Evolutionary conservation across 805 yeast genomes (phyloP).

Genomic region (Ogataea trehalophila): DNA sequence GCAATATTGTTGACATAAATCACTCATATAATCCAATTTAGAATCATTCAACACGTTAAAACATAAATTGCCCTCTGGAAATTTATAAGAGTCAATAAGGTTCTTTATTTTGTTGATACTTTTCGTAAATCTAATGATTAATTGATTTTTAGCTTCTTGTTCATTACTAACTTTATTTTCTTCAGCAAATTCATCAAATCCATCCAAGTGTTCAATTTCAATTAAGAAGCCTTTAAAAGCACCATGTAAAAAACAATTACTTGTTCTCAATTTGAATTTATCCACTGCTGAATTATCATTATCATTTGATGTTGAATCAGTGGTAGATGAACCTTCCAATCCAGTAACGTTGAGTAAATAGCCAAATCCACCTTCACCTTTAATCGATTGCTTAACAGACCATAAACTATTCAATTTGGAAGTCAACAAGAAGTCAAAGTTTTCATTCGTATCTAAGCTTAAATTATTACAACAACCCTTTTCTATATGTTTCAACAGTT

Average conservation of each 20-base stretch:
- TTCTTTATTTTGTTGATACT: conserved; percentile 31
- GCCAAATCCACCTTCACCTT: conserved; percentile 71
- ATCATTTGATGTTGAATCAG: neutral
- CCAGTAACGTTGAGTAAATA: conserved; percentile 44
- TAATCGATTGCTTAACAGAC: conserved; percentile 61
- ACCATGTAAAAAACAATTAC: conserved; percentile 73
- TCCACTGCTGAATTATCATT: conserved; percentile 29
- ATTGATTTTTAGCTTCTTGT: conserved; percentile 17
- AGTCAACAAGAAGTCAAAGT: conserved; percentile 49
- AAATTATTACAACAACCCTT: conserved; percentile 51
- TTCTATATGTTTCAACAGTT: conserved; percentile 22
- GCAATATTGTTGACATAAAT: conserved; percentile 36
- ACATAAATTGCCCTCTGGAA: conserved; percentile 33
- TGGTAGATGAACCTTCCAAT: conserved; percentile 8
- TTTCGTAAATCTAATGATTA: conserved; percentile 29
- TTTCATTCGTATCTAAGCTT: conserved; percentile 33
- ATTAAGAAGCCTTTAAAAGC: conserved; percentile 65
- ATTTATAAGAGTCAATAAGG: conserved; percentile 28
- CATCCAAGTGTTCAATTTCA: conserved; percentile 45
- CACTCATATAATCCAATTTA: conserved; percentile 32
- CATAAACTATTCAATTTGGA: conserved; percentile 65
- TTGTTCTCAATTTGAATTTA: conserved; percentile 51
- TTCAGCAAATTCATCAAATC: conserved; percentile 8
- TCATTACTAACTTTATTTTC: conserved; percentile 9
- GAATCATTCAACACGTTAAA: conserved; percentile 35